These are phyloP conservation scores for Vaccinium macrocarpon DNA, from an alignment of 148 eudicot species.

Conservation along the genomic window DNA sequence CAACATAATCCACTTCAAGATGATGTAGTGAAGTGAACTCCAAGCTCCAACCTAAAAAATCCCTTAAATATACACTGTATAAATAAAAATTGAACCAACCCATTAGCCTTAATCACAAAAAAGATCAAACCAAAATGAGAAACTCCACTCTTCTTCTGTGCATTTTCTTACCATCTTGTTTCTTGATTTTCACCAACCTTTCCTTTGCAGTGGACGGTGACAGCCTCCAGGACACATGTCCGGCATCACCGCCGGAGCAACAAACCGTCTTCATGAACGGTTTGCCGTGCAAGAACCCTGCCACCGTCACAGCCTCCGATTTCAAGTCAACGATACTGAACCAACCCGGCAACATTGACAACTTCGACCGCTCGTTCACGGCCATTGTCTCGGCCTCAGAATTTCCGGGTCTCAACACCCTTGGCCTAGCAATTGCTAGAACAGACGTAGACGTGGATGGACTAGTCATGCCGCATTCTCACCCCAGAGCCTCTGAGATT, in stretches of 20 bases:
- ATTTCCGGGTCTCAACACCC: slow-evolving; percentile 83
- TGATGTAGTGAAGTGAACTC: slow-evolving; percentile 43
- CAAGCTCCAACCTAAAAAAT: slow-evolving; percentile 30
- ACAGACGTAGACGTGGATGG: slow-evolving; percentile 76
- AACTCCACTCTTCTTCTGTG: slow-evolving; percentile 2
- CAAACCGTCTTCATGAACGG: slow-evolving; percentile 66
- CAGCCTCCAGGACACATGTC: slow-evolving; percentile 74
- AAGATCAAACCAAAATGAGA: slow-evolving; percentile 7
- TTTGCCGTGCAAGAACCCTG: slow-evolving; percentile 69
- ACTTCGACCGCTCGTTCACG: slow-evolving; percentile 47
- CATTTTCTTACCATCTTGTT: slow-evolving; percentile 17
- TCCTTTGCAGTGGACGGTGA: slow-evolving; percentile 44
- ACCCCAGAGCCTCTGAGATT: slow-evolving; percentile 84
- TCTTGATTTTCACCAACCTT: slow-evolving; percentile 17
- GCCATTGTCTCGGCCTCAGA: slow-evolving; percentile 47
- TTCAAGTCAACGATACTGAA: slow-evolving; percentile 56
- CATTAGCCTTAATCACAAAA: background rate
- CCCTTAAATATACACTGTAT: background rate
- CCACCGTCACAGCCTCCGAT: slow-evolving; percentile 54
- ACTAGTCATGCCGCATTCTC: slow-evolving; percentile 68
- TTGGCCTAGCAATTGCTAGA: slow-evolving; percentile 68
- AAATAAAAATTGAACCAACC: background rate
- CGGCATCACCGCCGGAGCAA: slow-evolving; percentile 32
- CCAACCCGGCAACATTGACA: slow-evolving; percentile 47
- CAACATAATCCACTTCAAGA: slow-evolving; percentile 32